These are phyloP conservation scores for Exsudoporus frostii DNA, from an alignment of 768 basidiomycete species.

Conservation along the genomic window DNA sequence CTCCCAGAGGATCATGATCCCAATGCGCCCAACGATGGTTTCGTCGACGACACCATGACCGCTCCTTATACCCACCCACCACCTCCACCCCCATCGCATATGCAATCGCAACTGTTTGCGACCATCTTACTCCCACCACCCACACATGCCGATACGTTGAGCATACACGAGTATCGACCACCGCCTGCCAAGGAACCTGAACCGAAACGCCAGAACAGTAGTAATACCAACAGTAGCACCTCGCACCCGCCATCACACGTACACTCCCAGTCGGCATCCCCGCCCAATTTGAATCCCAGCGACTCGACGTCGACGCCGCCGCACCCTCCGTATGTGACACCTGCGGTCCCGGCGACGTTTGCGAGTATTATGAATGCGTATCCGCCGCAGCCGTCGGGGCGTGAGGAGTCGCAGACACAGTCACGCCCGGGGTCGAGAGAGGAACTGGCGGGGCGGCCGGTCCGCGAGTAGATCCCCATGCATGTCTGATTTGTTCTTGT, in stretches of 20 bases:
- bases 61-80: conserved; percentile 20
- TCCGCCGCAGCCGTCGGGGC: conserved; percentile 33
- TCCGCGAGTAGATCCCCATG: conserved; percentile 19
- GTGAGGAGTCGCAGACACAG: conserved; percentile 23
- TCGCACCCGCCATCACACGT: conserved; percentile 13
- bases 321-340: conserved; percentile 19
- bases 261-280: conserved; percentile 20
- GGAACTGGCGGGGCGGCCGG: conserved; percentile 11
- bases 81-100: conserved; percentile 13
- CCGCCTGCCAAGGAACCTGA: conserved; percentile 21
- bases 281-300: conserved; percentile 22
- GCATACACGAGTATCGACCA: conserved; percentile 33
- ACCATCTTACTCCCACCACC: conserved; percentile 33
- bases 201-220: conserved; percentile 17
- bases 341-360: conserved; percentile 50
- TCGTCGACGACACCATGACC: conserved; percentile 20
- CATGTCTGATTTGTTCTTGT: background rate
- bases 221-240: background rate
- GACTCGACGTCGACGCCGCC: conserved; percentile 22
- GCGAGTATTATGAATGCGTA: conserved; percentile 75
- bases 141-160: conserved; percentile 24
- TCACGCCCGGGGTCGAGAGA: conserved; percentile 31
- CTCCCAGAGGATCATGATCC: conserved; percentile 57
- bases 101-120: conserved; percentile 25
- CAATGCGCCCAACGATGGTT: conserved; percentile 15